Evolutionary conservation across 75 land plant species (phyloP).

Genomic region (Selaginella moellendorffii): DNA sequence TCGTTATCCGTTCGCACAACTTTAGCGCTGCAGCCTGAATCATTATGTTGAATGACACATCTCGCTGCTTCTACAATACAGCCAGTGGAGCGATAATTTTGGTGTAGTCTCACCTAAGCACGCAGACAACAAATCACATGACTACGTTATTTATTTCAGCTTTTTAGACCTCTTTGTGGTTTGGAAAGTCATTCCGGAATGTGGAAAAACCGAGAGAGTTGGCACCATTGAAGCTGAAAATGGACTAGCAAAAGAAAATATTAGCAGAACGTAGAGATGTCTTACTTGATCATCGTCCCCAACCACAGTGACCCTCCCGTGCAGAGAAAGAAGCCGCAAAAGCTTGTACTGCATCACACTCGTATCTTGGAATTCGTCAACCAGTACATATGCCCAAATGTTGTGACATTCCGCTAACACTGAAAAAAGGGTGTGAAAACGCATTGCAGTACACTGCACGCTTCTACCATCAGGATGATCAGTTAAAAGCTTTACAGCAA

Average conservation of each 20-base stretch:
- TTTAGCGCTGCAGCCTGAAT: slow-evolving; percentile 44
- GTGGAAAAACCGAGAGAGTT: slow-evolving; percentile 70
- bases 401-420: slow-evolving; percentile 56
- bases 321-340: slow-evolving; percentile 63
- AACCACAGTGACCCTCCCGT: slow-evolving; percentile 65
- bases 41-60: slow-evolving; percentile 54
- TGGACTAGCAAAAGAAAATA: slow-evolving; percentile 41
- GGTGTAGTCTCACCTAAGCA: slow-evolving; percentile 59
- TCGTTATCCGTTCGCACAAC: slow-evolving; percentile 54
- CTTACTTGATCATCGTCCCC: slow-evolving; percentile 96
- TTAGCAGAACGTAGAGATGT: not conserved
- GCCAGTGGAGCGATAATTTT: slow-evolving; percentile 90
- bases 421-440: slow-evolving; percentile 8
- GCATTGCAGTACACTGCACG: not conserved
- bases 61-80: slow-evolving; percentile 93
- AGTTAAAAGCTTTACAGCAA: slow-evolving; percentile 48
- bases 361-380: slow-evolving; percentile 97
- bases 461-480: slow-evolving; percentile 63
- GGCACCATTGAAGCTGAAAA: slow-evolving; percentile 96
- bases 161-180: slow-evolving; percentile 62
- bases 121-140: too few relatives aligned
- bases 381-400: slow-evolving; percentile 64
- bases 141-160: too few relatives aligned
- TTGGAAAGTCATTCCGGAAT: slow-evolving; percentile 76
- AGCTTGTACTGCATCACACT: slow-evolving; percentile 77